Base-by-base conservation (phyloP, 2,329 filamentous ascomycete genomes). In the Microdochium bolleyi region DNA sequence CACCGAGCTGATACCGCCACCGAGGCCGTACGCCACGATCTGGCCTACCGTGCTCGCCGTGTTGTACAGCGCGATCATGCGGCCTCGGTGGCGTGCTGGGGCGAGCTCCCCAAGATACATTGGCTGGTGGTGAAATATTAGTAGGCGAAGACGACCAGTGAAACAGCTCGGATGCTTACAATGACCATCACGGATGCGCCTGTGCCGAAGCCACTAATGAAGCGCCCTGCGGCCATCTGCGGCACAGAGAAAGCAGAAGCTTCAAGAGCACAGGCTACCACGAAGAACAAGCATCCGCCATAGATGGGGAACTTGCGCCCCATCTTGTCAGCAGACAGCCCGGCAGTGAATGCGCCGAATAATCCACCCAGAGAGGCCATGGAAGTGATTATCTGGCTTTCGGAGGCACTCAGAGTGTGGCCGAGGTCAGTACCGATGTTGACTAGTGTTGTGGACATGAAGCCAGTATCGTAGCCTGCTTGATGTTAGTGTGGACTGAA, bases 401-500 rank as follows among this genome's bases (percentile, higher is more conserved):
- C 71, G 19, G 60, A 65, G 10, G 67, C 62, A n/a, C 57, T 64
- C 1, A 73, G 60, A 4, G 63, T 61, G 32, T 65, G 63, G 21
- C 69, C 67, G 14, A 76, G 67, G 51, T 64, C 68, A 8, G 30
- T 14, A 8, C 30, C 54, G 54, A 75, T 60, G 37, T 67, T 71
- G 32, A 76, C 71, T 1, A 77, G 63, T 8, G 76, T 74, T 0
- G 72, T 73, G 1, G 71, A 75, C 48, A 77, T 77, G 57, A 75
- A 70, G 22, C 74, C 73, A 16, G 74, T 78, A 50, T 77, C 74
- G 53, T 78, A 78, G 14, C 73, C 71, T 62, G 16, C 16, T 14
- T 8, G 8, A 8, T 34, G 30, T 14, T 8, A 8, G 30, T 34
- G 30, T 14, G 30, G 8, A 34, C 14, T 34, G 30, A n/a, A n/a